Evolutionary conservation across 2,329 filamentous ascomycete genomes (phyloP), one percentile per base, ranked within the genome.

Genomic region (Coleophoma eucalyptorum): DNA sequence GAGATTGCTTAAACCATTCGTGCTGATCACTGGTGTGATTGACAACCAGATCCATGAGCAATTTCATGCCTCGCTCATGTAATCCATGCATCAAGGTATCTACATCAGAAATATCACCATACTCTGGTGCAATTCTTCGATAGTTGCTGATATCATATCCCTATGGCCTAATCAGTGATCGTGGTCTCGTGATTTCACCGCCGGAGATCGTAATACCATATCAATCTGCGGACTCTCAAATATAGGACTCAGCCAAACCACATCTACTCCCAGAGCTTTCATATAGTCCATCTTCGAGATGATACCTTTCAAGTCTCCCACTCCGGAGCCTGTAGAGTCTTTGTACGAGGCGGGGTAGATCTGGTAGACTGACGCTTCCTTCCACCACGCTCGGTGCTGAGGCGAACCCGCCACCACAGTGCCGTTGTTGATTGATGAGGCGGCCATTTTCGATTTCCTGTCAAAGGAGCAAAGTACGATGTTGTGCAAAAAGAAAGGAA

Each of bases 11-110:
- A 60, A 84, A 84, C 80, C 80, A 90, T 3, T 75, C 73, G 59
- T 89, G 84, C 63, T 88, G 76, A 56, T 86, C 79, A 3, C 81
- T 86, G 0, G 86, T 90, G 65, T 92, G 88, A 57, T 91, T 92
- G 55, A 90, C 79, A 1, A 91, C 87, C 5, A 91, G 72, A 60
- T 91, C 87, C 53, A 90, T 77, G 51, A 91, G 81, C 13, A 90
- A 69, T 58, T 80, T 82, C 79, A 91, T 88, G 3, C 78, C 81
- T 7, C 83, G 75, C 13, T 74, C 66, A 51, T 86, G 82, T 31
- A 79, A 74, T 33, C 78, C 79, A 19, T 74, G 61, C 46, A 88
- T 84, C 31, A 89, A 65, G 0, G 69, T 67, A 49, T 88, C 82
- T 44, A 87, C 79, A 59, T 89, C 84, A 52, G 74, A 70, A 12